Evolutionary conservation across 164 flowering plant species (phyloP), one percentile per base, ranked within the genome.

Genomic region (Brasenia schreberi): DNA sequence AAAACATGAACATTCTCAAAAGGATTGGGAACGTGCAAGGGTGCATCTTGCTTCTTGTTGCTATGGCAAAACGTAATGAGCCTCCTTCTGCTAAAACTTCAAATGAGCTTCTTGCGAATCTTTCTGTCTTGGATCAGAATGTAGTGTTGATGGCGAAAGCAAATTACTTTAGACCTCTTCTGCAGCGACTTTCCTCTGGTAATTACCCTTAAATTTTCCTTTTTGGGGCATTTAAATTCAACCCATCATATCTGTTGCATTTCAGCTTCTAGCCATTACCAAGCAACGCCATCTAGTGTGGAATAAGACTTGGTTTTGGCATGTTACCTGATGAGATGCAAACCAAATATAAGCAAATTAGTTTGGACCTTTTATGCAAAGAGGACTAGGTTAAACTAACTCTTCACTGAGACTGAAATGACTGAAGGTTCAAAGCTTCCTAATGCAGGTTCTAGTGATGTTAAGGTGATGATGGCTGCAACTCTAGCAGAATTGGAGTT

Each of bases 401-500:
- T 23, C 27, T 23, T 23, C 27, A 23, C 27, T 23, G 27, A 0
- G 27, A 0, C 27, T 23, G 27, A 23, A 45, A 45, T 45, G 53
- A 7, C 12, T 45, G 53, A 45, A 45, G 7, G 53, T 5, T 45
- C 53, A 45, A 45, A 45, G 53, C 7, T 17, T 67, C 64, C 19
- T 68, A 18, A n/a, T 69, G 71, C 88, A 88, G 94, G 89, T 52
- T 63, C 89, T 7, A 81, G 78, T 67, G 70, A 70, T 67, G 84
- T 77, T 14, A 82, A 86, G 73, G 63, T 73, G 75, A 69, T 33
- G 19, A 81, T 86, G 89, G 84, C 82, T 19, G 68, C 61, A 65
- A 76, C 85, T 65, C 77, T 88, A 74, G 85, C 88, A 39, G 90
- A 86, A 69, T 79, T 88, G 81, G 85, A 86, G 75, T 73, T 88